Base-by-base conservation (phyloP, 805 yeast genomes). In the Scheffersomyces coipomensis region DNA sequence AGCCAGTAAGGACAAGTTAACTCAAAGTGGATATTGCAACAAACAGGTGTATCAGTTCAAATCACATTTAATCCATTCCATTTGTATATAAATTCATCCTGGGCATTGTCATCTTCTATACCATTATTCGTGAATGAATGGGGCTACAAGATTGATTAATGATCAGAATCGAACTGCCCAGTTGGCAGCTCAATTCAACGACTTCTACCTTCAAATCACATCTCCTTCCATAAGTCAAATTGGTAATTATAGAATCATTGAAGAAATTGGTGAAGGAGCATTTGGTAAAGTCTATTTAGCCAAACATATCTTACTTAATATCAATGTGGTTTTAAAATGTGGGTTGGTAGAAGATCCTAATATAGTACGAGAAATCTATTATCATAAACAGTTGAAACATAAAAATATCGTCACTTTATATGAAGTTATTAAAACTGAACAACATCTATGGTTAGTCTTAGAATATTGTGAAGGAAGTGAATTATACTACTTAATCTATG, bases 261-360 rank as follows among this genome's bases (percentile, higher is more conserved):
- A 80, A 42, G 86, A 83, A 47, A 83, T 91, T 17, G 98, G 97
- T 2, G 89, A 87, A 51, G 97, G 97, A 8, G 76, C 95, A 2
- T 91, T 89, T 71, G 97, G 98, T 7, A 86, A 85, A 54, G 96
- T 89, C 1, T 93, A 84, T 57, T 65, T 91, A 22, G 98, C 97
- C 1, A 70, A 71, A 26, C 98, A 91, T 53, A 74, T 75, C 37
- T 69, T 89, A 33, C 76, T 96, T 9, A 80, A 81, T 39, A 71
- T 79, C n/a, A 82, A 60, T 43, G 79, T 91, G 2, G 98, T 93
- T 13, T 62, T 93, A 45, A 91, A 91, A 53, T 85, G 88, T 30
- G 91, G 95, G 7, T 66, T 71, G 11, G 79, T 82, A 42, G 77
- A 76, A 34, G 95, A 88, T 55, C 89, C 95, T 23, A 88, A 90